Base-by-base conservation (phyloP, 306 rosid species). In the Malus orientalis region DNA sequence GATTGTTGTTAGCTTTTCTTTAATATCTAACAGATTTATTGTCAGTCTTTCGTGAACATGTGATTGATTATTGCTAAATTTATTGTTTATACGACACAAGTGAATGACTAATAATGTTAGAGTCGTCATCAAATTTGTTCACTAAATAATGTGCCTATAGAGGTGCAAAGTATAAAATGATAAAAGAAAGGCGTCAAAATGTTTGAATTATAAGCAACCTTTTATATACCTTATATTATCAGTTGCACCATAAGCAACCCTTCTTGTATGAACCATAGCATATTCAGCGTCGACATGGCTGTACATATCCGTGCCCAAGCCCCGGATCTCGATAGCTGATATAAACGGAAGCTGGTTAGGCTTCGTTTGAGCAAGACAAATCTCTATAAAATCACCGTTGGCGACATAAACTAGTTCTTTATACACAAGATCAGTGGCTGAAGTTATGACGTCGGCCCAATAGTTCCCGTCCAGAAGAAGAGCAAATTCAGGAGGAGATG, bases 301-400 rank as follows among this genome's bases (percentile, higher is more conserved):
- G 70, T 86, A 88, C 88, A 88, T 82, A 7, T 60, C 59, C 20
- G 84, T 60, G 30, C 58, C 85, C 81, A 84, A 65, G 74, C 81
- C 66, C 12, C 92, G 74, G 12, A 86, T 61, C 77, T 84, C 88
- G 67, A 86, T 75, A 5, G 85, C 77, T 2, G 88, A 84, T 76
- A 88, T 78, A 69, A 88, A 86, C 0, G 92, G 92, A 47, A 86
- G 8, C 44, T 86, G 74, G 8, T 86, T 76, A 61, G 88, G 76
- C 60, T 62, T 40, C 63, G 81, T 82, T 79, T 84, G 89, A 67
- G 88, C 82, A 53, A 88, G 78, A 70, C 92, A 88, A 45, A 88
- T 55, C 62, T 76, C 75, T n/a, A 85, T 86, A 32, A 45, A 53
- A 20, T 78, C 85, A 19, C 69, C 79, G 29, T 78, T 80, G 7